Percentiles rank a stretch among this genome's conserved stretches.
Evolutionary conservation across 352 stramenopile genomes (phyloP).

Genomic region (Pythium rhizo-oryzae): DNA sequence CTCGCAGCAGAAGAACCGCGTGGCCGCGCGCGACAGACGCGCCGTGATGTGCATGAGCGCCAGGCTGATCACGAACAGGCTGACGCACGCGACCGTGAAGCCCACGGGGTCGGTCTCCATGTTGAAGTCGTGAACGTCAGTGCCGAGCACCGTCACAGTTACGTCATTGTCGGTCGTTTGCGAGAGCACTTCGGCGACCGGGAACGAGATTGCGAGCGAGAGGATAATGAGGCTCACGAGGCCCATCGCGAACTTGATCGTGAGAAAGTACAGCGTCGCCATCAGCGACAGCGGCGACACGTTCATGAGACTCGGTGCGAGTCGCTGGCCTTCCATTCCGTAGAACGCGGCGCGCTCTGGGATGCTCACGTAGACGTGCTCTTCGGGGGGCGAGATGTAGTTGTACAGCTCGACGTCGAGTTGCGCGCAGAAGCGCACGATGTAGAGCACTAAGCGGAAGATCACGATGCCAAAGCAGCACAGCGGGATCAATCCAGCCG

Average conservation of each 20-base stretch:
- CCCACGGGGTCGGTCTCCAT: conserved; percentile 39
- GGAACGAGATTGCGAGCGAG: conserved; percentile 36
- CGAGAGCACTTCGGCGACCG: conserved; percentile 26
- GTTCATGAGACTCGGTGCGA: conserved; percentile 51
- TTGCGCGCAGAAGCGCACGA: conserved; percentile 51
- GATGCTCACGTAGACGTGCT: conserved; percentile 53
- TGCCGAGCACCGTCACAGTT: conserved; percentile 30
- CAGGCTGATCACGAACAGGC: conserved; percentile 49
- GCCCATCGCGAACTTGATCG: conserved; percentile 65
- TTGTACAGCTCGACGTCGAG: conserved; percentile 72
- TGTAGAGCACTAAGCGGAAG: conserved; percentile 49
- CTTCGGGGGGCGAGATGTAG: conserved; percentile 44
- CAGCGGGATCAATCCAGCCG: conserved; percentile 51
- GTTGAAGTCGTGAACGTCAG: conserved; percentile 31
- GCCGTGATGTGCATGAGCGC: conserved; percentile 56
- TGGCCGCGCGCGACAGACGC: conserved; percentile 46
- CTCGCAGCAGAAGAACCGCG: conserved; percentile 77
- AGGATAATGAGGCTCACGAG: conserved; percentile 46
- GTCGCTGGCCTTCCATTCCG: conserved; percentile 38
- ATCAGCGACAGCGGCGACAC: conserved; percentile 67
- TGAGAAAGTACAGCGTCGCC: conserved; percentile 62
- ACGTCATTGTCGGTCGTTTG: conserved; percentile 26
- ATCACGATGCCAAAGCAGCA: conserved; percentile 71
- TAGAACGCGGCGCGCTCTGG: conserved; percentile 40
- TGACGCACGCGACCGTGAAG: conserved; percentile 47